Evolutionary conservation across 495 filamentous ascomycete genomes (phyloP).

Genomic region (Lepraria neglecta): DNA sequence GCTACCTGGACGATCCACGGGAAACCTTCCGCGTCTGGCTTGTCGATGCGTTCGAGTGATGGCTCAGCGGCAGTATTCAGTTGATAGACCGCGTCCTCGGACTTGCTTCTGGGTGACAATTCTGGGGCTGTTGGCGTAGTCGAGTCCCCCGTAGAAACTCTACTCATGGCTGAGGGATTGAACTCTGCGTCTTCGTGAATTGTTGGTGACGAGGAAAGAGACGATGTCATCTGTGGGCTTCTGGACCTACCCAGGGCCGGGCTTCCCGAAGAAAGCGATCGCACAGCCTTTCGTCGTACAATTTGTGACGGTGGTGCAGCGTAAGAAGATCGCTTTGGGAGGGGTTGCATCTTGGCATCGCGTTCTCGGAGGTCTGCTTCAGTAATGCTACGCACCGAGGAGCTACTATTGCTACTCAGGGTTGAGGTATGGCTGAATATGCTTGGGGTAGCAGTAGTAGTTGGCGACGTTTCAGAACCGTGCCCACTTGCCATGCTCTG

Average conservation of each 20-base stretch:
- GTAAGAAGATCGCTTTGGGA: neutral
- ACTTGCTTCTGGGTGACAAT: neutral
- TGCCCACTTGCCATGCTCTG: neutral
- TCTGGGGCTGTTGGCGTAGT: neutral
- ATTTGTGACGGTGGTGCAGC: neutral
- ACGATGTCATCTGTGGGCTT: neutral
- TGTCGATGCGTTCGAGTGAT: neutral
- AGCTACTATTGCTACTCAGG: slow-evolving; percentile 6
- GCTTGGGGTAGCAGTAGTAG: slow-evolving; percentile 12
- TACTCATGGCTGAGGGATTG: neutral
- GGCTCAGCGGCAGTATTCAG: neutral
- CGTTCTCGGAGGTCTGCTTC: slow-evolving; percentile 14
- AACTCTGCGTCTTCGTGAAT: neutral
- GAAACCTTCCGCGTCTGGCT: slow-evolving; percentile 17
- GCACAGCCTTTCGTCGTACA: neutral
- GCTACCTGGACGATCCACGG: slow-evolving; percentile 21
- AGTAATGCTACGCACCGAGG: neutral
- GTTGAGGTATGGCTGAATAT: slow-evolving; percentile 17
- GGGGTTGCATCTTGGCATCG: neutral
- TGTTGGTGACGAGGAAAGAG: neutral
- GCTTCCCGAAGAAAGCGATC: neutral
- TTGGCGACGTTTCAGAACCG: neutral
- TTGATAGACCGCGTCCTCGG: neutral
- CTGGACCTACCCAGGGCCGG: neutral
- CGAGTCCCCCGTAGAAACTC: neutral